Percentiles rank a stretch among this genome's conserved stretches.
Evolutionary conservation across 257 asterid species (phyloP).

Genomic region (Capsicum pubescens): DNA sequence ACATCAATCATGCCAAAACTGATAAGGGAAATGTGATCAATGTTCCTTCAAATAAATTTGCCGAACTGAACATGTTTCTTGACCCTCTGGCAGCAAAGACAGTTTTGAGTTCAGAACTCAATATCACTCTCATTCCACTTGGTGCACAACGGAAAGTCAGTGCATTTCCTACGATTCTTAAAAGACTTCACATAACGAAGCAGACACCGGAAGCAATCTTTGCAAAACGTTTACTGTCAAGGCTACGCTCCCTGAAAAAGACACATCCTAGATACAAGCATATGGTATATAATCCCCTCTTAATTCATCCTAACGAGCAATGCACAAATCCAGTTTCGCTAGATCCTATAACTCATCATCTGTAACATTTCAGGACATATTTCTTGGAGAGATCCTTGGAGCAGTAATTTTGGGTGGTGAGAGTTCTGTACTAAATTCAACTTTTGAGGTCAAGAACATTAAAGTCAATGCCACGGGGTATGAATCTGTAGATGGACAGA

Average conservation of each 20-base stretch:
- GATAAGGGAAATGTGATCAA: slow-evolving; percentile 69
- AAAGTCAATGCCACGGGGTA: slow-evolving; percentile 52
- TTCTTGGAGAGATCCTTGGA: slow-evolving; percentile 81
- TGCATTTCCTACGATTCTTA: slow-evolving; percentile 38
- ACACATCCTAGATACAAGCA: slow-evolving; percentile 59
- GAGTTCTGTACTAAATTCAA: slow-evolving; percentile 43
- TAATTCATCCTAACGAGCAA: background rate
- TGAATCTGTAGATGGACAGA: slow-evolving; percentile 68
- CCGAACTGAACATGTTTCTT: slow-evolving; percentile 83
- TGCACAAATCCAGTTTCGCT: background rate
- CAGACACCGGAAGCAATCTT: slow-evolving; percentile 72
- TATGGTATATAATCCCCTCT: slow-evolving; percentile 52
- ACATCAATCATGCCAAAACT: slow-evolving; percentile 37
- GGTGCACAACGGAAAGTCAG: slow-evolving; percentile 56
- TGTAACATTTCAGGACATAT: slow-evolving; percentile 54
- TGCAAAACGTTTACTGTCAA: slow-evolving; percentile 52
- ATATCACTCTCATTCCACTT: slow-evolving; percentile 79
- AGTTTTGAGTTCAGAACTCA: slow-evolving; percentile 54
- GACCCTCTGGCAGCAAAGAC: slow-evolving; percentile 79
- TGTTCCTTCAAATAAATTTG: slow-evolving; percentile 60
- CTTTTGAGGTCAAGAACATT: slow-evolving; percentile 41
- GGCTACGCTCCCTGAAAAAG: slow-evolving; percentile 50
- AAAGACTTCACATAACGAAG: slow-evolving; percentile 39
- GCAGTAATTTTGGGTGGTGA: slow-evolving; percentile 67
- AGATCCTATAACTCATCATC: background rate